These are phyloP conservation scores for Anthoceros angustus DNA, from an alignment of 225 moss, liverwort and hornwort species.

Conservation along the genomic window DNA sequence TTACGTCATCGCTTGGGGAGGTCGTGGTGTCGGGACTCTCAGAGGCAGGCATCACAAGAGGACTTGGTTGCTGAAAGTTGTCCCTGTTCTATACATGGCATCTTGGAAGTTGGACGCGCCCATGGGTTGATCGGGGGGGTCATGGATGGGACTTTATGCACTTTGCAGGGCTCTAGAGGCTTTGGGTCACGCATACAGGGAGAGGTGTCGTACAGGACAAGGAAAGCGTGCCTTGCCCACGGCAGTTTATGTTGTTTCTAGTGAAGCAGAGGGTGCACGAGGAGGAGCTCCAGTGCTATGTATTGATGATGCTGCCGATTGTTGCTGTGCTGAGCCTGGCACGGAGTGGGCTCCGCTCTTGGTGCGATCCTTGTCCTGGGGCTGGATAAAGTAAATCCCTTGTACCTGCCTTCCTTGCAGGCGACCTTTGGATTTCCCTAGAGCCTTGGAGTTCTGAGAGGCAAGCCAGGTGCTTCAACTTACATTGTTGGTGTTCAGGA, in stretches of 20 bases:
- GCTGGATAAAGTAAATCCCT: constrained; percentile 94
- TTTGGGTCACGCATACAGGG: constrained; percentile 46
- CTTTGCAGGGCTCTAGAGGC: constrained; percentile 93
- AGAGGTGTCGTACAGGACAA: constrained; percentile 32
- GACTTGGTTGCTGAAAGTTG: constrained; percentile 48
- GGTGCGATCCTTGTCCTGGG: constrained; percentile 85
- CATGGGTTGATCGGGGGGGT: constrained; percentile 68
- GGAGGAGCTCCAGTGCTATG: constrained; percentile 95
- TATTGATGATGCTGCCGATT: constrained; percentile 63
- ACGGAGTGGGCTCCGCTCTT: constrained; percentile 71
- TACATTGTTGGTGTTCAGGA: constrained; percentile 93
- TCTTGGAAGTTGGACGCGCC: constrained; percentile 56
- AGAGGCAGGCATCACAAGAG: constrained; percentile 51
- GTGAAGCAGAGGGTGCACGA: constrained; percentile 96
- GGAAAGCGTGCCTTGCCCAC: constrained; percentile 57
- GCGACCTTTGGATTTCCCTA: constrained; percentile 85
- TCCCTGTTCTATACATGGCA: constrained; percentile 72
- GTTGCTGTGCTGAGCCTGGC: constrained; percentile 50
- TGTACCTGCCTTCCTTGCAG: constrained; percentile 89
- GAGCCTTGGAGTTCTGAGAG: constrained; percentile 88
- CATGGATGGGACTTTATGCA: constrained; percentile 94
- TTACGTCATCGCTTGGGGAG: constrained; percentile 75
- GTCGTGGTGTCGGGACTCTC: constrained; percentile 61
- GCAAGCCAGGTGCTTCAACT: constrained; percentile 88
- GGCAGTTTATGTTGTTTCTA: constrained; percentile 86